Conservation (phyloP, 176 grass and related monocot species). For the Musa troglodytarum region DNA sequence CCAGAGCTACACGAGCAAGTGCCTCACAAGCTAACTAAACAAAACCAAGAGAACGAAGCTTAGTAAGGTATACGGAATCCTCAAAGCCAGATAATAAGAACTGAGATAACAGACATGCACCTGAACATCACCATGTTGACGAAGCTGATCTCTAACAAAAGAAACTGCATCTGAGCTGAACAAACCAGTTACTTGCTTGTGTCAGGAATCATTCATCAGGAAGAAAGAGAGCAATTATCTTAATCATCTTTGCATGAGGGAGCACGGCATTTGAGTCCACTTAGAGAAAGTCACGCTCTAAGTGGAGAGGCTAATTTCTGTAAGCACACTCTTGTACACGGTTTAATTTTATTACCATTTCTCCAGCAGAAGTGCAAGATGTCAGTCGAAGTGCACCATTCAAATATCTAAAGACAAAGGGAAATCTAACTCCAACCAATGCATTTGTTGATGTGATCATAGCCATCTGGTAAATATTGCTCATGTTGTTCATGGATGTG, state of each 20-base stretch:
- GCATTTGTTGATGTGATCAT: neutral
- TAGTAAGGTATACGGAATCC: conserved; percentile 9
- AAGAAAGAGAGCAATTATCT: neutral
- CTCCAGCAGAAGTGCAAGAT: neutral
- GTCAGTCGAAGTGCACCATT: neutral
- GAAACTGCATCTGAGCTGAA: conserved; percentile 66
- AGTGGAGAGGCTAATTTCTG: too few relatives aligned
- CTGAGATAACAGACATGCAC: conserved; percentile 28
- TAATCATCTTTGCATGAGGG: neutral
- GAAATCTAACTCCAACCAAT: neutral
- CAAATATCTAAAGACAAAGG: neutral
- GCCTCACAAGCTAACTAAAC: conserved; percentile 65
- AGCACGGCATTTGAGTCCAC: neutral
- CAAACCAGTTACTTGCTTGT: conserved; percentile 22
- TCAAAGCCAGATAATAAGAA: neutral
- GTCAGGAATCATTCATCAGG: conserved; percentile 20
- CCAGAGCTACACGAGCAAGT: conserved; percentile 63
- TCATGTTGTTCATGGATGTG: neutral
- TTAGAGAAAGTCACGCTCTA: neutral
- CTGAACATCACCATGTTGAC: conserved; percentile 87
- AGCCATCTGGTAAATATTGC: too few relatives aligned
- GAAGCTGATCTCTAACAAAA: conserved; percentile 81
- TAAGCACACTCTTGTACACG: too few relatives aligned
- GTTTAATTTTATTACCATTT: neutral
- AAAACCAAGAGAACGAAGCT: conserved; percentile 22